Conservation (phyloP, 192 early-diverging fungal genomes). For the Spinellus fusiger region DNA sequence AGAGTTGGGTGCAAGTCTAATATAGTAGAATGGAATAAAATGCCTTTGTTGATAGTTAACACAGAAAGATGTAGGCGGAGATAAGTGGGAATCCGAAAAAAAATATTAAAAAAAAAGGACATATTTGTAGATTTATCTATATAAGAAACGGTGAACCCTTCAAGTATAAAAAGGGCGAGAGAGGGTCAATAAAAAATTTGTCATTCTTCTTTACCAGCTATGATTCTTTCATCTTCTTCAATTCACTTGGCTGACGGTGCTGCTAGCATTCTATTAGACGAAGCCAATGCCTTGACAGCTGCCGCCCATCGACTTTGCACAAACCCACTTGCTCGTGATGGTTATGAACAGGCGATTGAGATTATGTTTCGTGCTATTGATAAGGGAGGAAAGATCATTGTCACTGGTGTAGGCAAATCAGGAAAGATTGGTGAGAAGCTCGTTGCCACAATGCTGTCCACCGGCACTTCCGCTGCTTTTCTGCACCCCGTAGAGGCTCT, state of each 20-base stretch:
- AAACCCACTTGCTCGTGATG: slow-evolving; percentile 2
- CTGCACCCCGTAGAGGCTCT: slow-evolving; percentile 41
- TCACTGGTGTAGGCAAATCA: slow-evolving; percentile 42
- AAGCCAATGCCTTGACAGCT: slow-evolving; percentile 29
- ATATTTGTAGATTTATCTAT: too few relatives aligned
- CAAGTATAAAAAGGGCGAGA: too few relatives aligned
- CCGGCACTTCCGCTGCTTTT: slow-evolving; percentile 34
- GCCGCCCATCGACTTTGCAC: slow-evolving; percentile 27
- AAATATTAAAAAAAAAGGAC: too few relatives aligned
- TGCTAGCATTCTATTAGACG: slow-evolving; percentile 25
- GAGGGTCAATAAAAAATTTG: too few relatives aligned
- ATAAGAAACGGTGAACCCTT: too few relatives aligned
- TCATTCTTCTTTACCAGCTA: too few relatives aligned
- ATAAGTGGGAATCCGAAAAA: too few relatives aligned
- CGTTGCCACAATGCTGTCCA: slow-evolving; percentile 35
- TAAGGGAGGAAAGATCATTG: slow-evolving; percentile 37
- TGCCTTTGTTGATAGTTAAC: too few relatives aligned
- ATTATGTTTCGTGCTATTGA: slow-evolving; percentile 26
- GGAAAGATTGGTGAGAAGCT: slow-evolving; percentile 46
- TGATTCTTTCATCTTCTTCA: neutral
- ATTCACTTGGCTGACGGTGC: slow-evolving; percentile 32
- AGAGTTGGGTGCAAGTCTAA: too few relatives aligned
- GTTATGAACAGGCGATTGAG: slow-evolving; percentile 32
- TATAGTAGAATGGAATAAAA: too few relatives aligned
- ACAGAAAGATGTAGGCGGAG: too few relatives aligned